Conservation (phyloP, 2,329 filamentous ascomycete genomes). For the Neonectria ditissima region DNA sequence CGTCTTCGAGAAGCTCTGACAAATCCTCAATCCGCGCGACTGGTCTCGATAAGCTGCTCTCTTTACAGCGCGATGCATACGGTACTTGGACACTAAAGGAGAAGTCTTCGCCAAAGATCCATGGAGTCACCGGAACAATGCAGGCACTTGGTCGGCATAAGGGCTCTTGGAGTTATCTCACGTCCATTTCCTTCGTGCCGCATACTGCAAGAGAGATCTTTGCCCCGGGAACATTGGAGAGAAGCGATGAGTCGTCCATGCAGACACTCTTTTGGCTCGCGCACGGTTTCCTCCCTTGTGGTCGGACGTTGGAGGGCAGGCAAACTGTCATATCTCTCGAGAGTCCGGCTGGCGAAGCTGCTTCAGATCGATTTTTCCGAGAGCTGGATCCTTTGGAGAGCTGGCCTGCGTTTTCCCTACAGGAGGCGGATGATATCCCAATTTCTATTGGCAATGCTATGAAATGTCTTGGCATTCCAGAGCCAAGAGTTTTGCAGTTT, state of each 20-base stretch:
- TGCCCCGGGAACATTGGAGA: not conserved
- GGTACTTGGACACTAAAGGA: conserved; percentile 11
- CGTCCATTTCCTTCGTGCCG: conserved; percentile 23
- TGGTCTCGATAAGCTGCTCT: not conserved
- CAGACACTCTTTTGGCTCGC: conserved; percentile 26
- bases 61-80: conserved; percentile 11
- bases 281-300: conserved; percentile 19
- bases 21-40: not conserved
- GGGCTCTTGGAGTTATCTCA: conserved; percentile 25
- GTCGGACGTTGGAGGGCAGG: conserved; percentile 12
- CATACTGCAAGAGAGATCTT: conserved; percentile 22
- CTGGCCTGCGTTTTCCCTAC: conserved; percentile 20
- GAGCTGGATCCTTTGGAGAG: not conserved
- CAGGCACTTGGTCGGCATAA: conserved; percentile 21
- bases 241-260: conserved; percentile 2
- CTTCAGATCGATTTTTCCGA: not conserved
- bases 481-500: conserved; percentile 21
- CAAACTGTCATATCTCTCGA: conserved; percentile 22
- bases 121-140: conserved; percentile 16
- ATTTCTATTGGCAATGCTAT: conserved; percentile 20
- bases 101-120: not conserved
- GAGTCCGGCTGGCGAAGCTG: conserved; percentile 1
- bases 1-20: conserved; percentile 5
- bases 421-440: conserved; percentile 20
- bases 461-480: conserved; percentile 20